Evolutionary conservation across 768 basidiomycete genomes (phyloP), one percentile per base, ranked within the genome.

Genomic region (Panellus pusillus): DNA sequence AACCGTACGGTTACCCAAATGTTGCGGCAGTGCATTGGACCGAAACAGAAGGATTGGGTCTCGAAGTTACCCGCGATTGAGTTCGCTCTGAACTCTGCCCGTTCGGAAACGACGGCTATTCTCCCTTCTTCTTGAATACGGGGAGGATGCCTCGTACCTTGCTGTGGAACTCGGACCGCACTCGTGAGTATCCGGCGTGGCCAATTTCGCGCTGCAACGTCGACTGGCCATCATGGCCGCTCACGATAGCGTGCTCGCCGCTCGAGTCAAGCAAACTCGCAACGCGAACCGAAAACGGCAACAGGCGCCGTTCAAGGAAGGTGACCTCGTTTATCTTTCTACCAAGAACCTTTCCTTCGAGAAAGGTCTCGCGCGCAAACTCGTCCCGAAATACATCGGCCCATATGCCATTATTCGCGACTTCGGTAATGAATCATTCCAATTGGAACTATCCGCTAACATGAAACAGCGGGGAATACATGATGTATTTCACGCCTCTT

Each of bases 331-430:
- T 0, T 71, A 70, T 32, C 19, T 71, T 0, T 67, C 67, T 0
- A 70, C 67, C 0, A 55, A 64, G 29, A 71, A 72, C 41, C 49
- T 71, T 5, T 41, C 35, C 0, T 35, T 70, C 13, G 69, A 63
- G 3, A 69, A 67, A 27, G 56, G 62, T 28, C 31, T 57, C 11
- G 64, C 67, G 4, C 55, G 61, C 1, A 72, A 72, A 39, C 57
- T 72, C 0, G 44, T 61, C 2, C 71, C 69, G 0, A 68, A 68
- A 44, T 72, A 49, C 46, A 63, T 70, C 28, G 70, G 71, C 3
- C 71, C 70, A 0, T 70, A 62, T 47, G 51, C 46, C 13, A 59
- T 71, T 31, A 19, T 55, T 0, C 42, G 52, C 9, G 57, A 57
- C 15, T 47, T 55, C 8, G 38, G 37, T 0, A 60, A 65, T 28